Evolutionary conservation across 2,329 filamentous ascomycete species (phyloP), one percentile per base, ranked within the genome.

Genomic region (Xylariaceae sp.): DNA sequence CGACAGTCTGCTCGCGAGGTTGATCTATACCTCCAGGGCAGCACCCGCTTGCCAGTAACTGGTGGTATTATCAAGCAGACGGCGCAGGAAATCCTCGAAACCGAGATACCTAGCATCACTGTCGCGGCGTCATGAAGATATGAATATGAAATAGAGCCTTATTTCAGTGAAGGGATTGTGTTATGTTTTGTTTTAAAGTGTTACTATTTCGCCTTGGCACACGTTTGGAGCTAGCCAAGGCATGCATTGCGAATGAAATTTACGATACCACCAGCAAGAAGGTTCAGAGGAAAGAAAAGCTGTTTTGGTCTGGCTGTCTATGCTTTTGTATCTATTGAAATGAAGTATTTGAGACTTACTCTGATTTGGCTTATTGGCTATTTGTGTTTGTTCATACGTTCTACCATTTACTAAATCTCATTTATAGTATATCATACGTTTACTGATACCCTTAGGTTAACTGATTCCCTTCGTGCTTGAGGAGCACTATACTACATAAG

Each of bases 1-100:
- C 90, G 94, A 68, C 91, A 95, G 79, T 89, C 90, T 68, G 94
- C 94, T 69, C 90, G 94, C 61, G 93, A 98, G 75, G 90, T 97
- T 54, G 94, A 98, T 74, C 76, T 91, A 49, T 96, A 86, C 82
- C 88, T 98, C 40, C 91, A 90, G 75, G 85, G 89, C 62, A 84
- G 86, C 71, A 93, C 90, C 56, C 85, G 84, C 70, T 84, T 98
- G 44, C 94, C 94, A 8, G 90, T 96, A 53, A 96, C 93, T 29
- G 94, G 94, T 72, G 94, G 94, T 73, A 96, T 98, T 67, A 83
- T 96, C 65, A 95, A 94, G 80, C 87, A 87, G 50, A 87, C 87
- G n/a, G 88, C 89, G 4, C 83, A 89, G 67, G 88, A 92, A 74
- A 82, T 90, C 49, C 64, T 69, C 40, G 60, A 55, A 19, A 46